Evolutionary conservation across 371 early-diverging fungal species (phyloP), one percentile per base, ranked within the genome.

Genomic region (Mortierella sp.): DNA sequence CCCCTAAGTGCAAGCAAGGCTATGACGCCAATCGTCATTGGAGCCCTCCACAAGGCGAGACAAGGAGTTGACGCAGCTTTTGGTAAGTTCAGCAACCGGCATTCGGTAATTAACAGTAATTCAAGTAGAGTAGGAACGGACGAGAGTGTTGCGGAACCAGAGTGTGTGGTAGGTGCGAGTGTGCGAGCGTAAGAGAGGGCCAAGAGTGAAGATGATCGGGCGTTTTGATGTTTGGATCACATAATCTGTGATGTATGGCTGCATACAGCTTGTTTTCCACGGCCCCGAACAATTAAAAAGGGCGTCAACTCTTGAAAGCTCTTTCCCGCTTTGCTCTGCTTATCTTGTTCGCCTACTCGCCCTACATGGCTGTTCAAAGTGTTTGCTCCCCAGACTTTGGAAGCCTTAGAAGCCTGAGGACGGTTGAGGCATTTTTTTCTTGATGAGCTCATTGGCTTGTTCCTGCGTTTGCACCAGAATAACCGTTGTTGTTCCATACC

Each of bases 61-160:
- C 64, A 69, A 13, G 76, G 76, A 2, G 76, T 74, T 10, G 76
- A 74, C 43, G 69, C 76, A 13, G 76, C 76, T 2, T 74, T 74
- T 62, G 76, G 76, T 74, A 64, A 64, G 74, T 58, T 18, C 45
- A 43, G 16, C 16, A 9, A 12, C 38, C 42, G 21, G 28, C 21
- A 19, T 24, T 23, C 21, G 14, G 5, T 26, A 23, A 2, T 7
- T 3, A 23, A 24, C 6, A 3, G 49, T 23, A 48, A 48, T 7
- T 6, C 10, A 48, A 48, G 49, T 3, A 23, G 27, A 8, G 23
- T 27, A 27, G 16, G 51, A 9, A 50, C 12, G 13, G 14, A 21
- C 10, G 46, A 26, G 13, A 13, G 30, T 51, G 38, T 60, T 39
- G 50, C 1, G 18, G 30, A 19, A 28, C 26, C 16, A 34, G 34